Evolutionary conservation across 148 eudicot species (phyloP).

Genomic region (Arctostaphylos glauca): DNA sequence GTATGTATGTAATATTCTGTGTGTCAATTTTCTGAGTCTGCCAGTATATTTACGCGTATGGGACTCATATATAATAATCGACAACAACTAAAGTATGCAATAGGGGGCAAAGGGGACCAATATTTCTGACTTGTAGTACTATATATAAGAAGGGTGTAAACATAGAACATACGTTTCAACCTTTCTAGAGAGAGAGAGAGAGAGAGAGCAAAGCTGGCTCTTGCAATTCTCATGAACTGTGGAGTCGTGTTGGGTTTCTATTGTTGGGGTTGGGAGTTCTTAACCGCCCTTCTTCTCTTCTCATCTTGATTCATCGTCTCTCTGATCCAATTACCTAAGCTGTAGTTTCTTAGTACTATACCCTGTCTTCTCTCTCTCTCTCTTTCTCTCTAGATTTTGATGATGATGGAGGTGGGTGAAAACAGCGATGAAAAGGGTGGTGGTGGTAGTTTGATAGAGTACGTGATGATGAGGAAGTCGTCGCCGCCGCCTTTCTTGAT

Average conservation of each 20-base stretch:
- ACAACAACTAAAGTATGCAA: not conserved
- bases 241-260: slow-evolving; percentile 78
- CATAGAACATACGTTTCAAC: slow-evolving; percentile 19
- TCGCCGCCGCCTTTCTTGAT: slow-evolving; percentile 79
- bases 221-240: slow-evolving; percentile 79
- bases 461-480: slow-evolving; percentile 52
- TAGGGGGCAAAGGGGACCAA: not conserved
- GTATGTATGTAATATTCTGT: no score
- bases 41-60: no score
- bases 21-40: no score
- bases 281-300: slow-evolving; percentile 91
- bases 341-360: no score
- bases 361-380: no score
- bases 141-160: not conserved
- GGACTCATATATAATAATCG: not conserved
- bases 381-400: not conserved
- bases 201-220: slow-evolving; percentile 4
- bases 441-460: slow-evolving; percentile 25
- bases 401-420: not conserved
- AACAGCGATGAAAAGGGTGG: not conserved
- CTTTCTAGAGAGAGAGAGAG: slow-evolving; percentile 8
- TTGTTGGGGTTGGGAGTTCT: slow-evolving; percentile 84
- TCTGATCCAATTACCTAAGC: no score
- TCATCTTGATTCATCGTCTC: slow-evolving; percentile 20
- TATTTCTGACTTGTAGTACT: not conserved